Evolutionary conservation across 148 eudicot genomes (phyloP).

Genomic region (Rhododendron molle): DNA sequence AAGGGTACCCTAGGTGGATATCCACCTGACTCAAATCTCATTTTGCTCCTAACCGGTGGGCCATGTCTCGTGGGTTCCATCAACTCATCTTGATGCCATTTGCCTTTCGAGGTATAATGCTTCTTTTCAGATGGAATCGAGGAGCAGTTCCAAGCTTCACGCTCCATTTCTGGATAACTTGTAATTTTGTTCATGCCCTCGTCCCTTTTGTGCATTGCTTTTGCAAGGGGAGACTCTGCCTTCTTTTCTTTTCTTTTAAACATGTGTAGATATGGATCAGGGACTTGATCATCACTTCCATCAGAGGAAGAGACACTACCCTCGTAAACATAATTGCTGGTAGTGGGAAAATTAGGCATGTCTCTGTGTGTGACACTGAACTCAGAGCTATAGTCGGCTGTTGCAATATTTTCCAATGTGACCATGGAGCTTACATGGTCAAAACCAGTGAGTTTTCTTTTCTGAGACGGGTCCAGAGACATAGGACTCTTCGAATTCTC

Average conservation of each 20-base stretch:
- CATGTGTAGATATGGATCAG: constrained; percentile 11
- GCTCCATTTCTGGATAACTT: constrained; percentile 20
- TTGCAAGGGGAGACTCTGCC: constrained; percentile 12
- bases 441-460: constrained; percentile 11
- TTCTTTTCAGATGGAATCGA: constrained; percentile 22
- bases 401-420: constrained; percentile 24
- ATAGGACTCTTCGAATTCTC: constrained; percentile 11
- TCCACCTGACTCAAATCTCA: constrained; percentile 19
- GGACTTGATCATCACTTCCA: constrained; percentile 52
- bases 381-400: constrained; percentile 10
- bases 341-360: constrained; percentile 26
- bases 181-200: constrained; percentile 7
- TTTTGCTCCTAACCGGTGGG: constrained; percentile 20
- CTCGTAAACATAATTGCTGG: constrained; percentile 43
- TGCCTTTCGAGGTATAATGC: constrained; percentile 19
- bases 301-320: constrained; percentile 78
- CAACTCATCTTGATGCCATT: constrained; percentile 21
- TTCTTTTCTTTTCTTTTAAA: constrained; percentile 25
- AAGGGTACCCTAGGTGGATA: constrained; percentile 30
- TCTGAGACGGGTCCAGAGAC: constrained; percentile 27
- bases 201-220: constrained; percentile 18
- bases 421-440: constrained; percentile 25
- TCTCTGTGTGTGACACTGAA: constrained; percentile 13
- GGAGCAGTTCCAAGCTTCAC: constrained; percentile 16
- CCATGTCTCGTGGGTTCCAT: constrained; percentile 18